Percentiles rank a stretch among this genome's conserved stretches.
Conservation (phyloP, 202 grass and related monocot species). For the Eragrostis tef region DNA sequence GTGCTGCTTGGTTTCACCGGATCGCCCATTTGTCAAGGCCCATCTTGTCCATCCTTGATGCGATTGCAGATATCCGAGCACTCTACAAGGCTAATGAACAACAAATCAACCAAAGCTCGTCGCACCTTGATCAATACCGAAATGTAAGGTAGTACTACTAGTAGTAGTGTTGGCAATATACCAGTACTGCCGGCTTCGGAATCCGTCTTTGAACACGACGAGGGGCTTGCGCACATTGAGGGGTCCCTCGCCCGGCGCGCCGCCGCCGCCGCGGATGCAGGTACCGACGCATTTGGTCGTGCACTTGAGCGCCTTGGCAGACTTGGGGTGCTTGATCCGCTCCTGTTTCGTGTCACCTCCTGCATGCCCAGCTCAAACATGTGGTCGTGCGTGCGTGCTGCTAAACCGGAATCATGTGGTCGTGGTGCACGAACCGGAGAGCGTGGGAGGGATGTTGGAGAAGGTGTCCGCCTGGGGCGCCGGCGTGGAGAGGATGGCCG, state of each 20-base stretch:
- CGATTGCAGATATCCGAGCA: constrained; percentile 92
- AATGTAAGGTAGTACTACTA: not conserved
- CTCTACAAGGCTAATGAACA: constrained; percentile 61
- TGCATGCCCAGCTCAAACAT: constrained; percentile 39
- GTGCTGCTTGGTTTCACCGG: not conserved
- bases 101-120: not conserved
- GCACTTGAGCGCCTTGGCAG: constrained; percentile 75
- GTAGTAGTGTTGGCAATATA: constrained; percentile 13
- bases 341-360: constrained; percentile 62
- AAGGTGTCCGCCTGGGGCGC: constrained; percentile 61
- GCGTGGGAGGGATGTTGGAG: constrained; percentile 69
- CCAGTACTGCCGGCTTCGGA: constrained; percentile 86
- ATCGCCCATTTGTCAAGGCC: constrained; percentile 48
- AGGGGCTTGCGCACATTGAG: constrained; percentile 77
- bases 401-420: not conserved
- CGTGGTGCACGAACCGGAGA: constrained; percentile 53
- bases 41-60: constrained; percentile 93
- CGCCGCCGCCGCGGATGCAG: constrained; percentile 88
- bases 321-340: constrained; percentile 82
- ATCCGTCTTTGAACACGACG: constrained; percentile 89
- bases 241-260: constrained; percentile 72
- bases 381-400: not conserved
- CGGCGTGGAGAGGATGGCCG: constrained; percentile 61
- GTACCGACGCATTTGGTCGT: constrained; percentile 84
- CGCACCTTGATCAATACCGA: not conserved